Evolutionary conservation across 2,329 filamentous ascomycete genomes (phyloP).

Genomic region (Emergomyces africanus): DNA sequence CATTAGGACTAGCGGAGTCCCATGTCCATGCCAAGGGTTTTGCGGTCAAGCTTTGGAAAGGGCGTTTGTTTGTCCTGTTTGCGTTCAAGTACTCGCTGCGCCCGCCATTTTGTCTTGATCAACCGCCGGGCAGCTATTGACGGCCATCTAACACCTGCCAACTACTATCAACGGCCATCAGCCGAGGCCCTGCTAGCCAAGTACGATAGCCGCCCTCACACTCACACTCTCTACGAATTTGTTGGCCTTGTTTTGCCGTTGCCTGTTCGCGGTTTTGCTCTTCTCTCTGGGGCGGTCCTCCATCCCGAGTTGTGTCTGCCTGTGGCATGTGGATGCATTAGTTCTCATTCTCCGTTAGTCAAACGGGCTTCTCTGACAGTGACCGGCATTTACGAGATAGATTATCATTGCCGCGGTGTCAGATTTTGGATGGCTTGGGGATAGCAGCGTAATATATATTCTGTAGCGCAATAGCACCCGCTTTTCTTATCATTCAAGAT

Average conservation of each 20-base stretch:
- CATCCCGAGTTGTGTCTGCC: background rate
- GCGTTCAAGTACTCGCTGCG: background rate
- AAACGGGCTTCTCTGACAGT: background rate
- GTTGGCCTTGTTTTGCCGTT: background rate
- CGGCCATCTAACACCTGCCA: background rate
- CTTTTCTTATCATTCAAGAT: conserved; percentile 33
- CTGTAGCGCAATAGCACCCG: background rate
- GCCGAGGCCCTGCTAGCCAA: background rate
- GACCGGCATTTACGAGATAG: background rate
- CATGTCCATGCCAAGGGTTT: too few relatives aligned
- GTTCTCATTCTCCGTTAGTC: background rate
- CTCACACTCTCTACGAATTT: background rate
- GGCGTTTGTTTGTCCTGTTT: background rate
- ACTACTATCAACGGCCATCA: background rate
- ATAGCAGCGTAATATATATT: background rate
- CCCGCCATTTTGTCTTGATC: background rate
- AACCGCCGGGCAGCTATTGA: background rate
- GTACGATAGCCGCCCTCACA: background rate
- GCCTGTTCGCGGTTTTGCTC: background rate
- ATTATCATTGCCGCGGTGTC: background rate
- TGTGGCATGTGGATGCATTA: background rate
- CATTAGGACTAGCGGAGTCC: background rate
- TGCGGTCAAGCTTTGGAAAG: background rate
- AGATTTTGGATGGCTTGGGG: background rate
- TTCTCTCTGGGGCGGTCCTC: background rate